Base-by-base conservation (phyloP, 345 rosid species). In the Moringa oleifera region DNA sequence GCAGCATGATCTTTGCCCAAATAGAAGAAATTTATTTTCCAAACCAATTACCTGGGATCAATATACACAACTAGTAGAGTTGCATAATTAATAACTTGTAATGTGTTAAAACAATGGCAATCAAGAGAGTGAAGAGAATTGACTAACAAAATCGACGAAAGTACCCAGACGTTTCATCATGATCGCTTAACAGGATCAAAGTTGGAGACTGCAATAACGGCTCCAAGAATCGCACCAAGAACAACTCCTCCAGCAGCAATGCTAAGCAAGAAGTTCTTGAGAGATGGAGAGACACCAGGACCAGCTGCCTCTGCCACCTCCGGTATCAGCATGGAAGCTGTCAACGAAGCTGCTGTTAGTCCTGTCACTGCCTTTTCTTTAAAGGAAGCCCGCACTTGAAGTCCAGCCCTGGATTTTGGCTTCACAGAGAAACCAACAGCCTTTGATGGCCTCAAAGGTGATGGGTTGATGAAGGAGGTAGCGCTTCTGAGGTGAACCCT, bases 241-340 rank as follows among this genome's bases (percentile, higher is more conserved):
- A 92, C 90, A 18, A 80, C 74, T 4, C 95, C 95, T 33, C 96
- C 96, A 0, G 96, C 89, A 11, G 52, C 81, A 65, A 89, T 85
- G 75, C 98, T 91, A 60, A 86, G 89, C 90, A 91, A 80, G 85
- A 89, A 91, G 83, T 89, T 91, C 76, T 89, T 85, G 72, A 89
- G 96, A 23, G 98, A 91, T 25, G 96, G 96, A 55, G 90, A 73
- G 61, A 85, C 6, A 3, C 79, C 86, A 13, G 83, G 0, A 18
- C 69, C 91, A 0, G 95, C 95, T 0, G 96, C 96, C 69, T 83
- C 87, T 13, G 96, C 98, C 9, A 83, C 81, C 47, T 86, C 84
- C 0, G 95, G 95, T 58, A 89, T 70, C 54, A 86, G 68, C 95
- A 89, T 88, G 1, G 96, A 82, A 62, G 89, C 85, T n/a, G 90